These are phyloP conservation scores for Fusarium haematococcum DNA, from an alignment of 2,329 filamentous ascomycete species.

Conservation along the genomic window DNA sequence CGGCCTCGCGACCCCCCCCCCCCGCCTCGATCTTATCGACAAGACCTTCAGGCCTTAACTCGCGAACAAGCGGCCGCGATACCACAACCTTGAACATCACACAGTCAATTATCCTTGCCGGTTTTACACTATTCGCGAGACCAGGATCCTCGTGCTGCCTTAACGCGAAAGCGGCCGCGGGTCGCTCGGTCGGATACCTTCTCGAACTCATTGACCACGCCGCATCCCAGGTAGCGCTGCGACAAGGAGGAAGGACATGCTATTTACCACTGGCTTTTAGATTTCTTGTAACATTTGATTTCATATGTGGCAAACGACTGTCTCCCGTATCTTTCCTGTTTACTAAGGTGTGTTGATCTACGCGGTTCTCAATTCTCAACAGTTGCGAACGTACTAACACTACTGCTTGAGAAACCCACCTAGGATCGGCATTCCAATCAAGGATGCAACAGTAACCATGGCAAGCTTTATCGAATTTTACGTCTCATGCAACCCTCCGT, in stretches of 20 bases:
- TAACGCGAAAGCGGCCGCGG: too few species aligned
- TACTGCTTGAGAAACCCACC: neutral
- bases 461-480: constrained; percentile 48
- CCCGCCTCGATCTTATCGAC: neutral
- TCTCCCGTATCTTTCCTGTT: neutral
- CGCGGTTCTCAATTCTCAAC: neutral
- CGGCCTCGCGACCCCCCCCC: neutral
- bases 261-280: neutral
- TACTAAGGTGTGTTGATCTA: neutral
- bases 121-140: neutral
- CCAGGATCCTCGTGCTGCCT: neutral
- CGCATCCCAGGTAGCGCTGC: neutral
- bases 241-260: neutral
- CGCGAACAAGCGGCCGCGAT: neutral
- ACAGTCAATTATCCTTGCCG: too few species aligned
- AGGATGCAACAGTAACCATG: constrained; percentile 16
- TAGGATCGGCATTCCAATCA: neutral
- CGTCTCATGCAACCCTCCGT: constrained; percentile 50
- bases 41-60: neutral
- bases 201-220: neutral
- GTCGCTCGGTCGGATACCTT: neutral
- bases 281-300: neutral
- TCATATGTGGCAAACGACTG: neutral
- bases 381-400: neutral
- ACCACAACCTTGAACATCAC: neutral